phyloP scores from a whole-genome alignment of 768 basidiomycete species.

The Mycena crocata region DNA sequence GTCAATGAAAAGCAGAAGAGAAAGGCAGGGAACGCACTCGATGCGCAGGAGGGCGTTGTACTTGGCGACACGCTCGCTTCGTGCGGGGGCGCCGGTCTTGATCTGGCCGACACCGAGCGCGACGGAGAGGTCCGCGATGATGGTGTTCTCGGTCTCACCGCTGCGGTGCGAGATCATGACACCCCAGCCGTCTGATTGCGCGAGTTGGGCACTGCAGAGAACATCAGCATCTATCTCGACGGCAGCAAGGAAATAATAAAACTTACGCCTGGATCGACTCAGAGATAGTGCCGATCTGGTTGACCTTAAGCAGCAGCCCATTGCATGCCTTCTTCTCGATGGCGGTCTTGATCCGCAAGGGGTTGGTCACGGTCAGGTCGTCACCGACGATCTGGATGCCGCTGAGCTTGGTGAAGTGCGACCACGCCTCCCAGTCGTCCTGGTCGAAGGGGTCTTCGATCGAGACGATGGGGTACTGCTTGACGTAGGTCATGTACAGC shows the following conservation, averaged over 20 bases:
- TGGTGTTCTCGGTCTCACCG: slow-evolving; percentile 97
- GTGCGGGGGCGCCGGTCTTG: slow-evolving; percentile 98
- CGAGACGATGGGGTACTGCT: slow-evolving; percentile 96
- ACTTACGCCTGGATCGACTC: slow-evolving; percentile 98
- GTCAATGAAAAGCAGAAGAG: slow-evolving; percentile 25
- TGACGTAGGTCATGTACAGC: slow-evolving; percentile 85
- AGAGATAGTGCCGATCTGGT: slow-evolving; percentile 99
- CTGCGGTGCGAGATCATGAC: slow-evolving; percentile 99
- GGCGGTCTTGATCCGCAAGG: slow-evolving; percentile 95
- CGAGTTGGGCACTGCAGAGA: slow-evolving; percentile 83
- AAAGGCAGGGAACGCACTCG: slow-evolving; percentile 65
- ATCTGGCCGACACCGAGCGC: slow-evolving; percentile 94
- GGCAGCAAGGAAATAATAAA: neutral
- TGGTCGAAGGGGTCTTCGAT: slow-evolving; percentile 99
- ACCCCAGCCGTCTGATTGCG: slow-evolving; percentile 97
- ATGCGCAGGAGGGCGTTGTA: slow-evolving; percentile 93
- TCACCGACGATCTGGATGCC: slow-evolving; percentile 94
- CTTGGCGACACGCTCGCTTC: slow-evolving; percentile 96
- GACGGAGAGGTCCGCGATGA: slow-evolving; percentile 95
- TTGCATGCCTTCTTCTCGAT: slow-evolving; percentile 99
- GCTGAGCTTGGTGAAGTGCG: slow-evolving; percentile 84
- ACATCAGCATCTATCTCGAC: slow-evolving; percentile 4
- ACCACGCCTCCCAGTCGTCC: slow-evolving; percentile 99
- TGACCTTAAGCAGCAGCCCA: slow-evolving; percentile 97
- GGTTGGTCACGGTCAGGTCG: slow-evolving; percentile 98